phyloP scores from a whole-genome alignment of 2,329 filamentous ascomycete genomes.

The Neurospora crassa region DNA sequence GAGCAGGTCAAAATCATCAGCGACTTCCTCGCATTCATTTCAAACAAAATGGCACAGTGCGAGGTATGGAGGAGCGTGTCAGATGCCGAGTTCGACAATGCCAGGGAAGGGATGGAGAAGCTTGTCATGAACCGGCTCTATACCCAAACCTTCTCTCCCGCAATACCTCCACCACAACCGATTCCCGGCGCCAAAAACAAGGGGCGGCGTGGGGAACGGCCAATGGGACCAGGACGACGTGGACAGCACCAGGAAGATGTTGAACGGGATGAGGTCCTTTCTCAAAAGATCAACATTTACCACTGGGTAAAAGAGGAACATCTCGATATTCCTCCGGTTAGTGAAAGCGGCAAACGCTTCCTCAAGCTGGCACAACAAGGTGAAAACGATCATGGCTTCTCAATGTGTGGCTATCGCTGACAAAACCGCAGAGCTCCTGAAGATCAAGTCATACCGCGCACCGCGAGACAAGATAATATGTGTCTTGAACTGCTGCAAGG shows the following conservation, averaged over 20 bases:
- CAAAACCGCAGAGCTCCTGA: constrained; percentile 63
- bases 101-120: constrained; percentile 98
- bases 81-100: constrained; percentile 96
- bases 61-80: constrained; percentile 95
- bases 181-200: constrained; percentile 59
- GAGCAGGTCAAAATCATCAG: constrained; percentile 98
- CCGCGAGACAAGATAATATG: constrained; percentile 98
- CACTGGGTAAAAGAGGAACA: constrained; percentile 90
- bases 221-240: constrained; percentile 70
- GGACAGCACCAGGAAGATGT: constrained; percentile 98
- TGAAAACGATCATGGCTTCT: constrained; percentile 22
- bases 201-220: constrained; percentile 57
- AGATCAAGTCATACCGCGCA: constrained; percentile 95
- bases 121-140: constrained; percentile 98
- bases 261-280: constrained; percentile 87
- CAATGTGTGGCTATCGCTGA: constrained; percentile 12
- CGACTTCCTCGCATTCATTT: constrained; percentile 93
- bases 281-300: constrained; percentile 96
- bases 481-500: constrained; percentile 96
- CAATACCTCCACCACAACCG: constrained; percentile 73
- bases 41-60: constrained; percentile 95
- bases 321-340: constrained; percentile 79
- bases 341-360: constrained; percentile 80
- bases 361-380: constrained; percentile 82
- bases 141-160: constrained; percentile 89